These are phyloP conservation scores for Chaetomium sp. DNA, from an alignment of 2,329 filamentous ascomycete genomes.

Conservation along the genomic window DNA sequence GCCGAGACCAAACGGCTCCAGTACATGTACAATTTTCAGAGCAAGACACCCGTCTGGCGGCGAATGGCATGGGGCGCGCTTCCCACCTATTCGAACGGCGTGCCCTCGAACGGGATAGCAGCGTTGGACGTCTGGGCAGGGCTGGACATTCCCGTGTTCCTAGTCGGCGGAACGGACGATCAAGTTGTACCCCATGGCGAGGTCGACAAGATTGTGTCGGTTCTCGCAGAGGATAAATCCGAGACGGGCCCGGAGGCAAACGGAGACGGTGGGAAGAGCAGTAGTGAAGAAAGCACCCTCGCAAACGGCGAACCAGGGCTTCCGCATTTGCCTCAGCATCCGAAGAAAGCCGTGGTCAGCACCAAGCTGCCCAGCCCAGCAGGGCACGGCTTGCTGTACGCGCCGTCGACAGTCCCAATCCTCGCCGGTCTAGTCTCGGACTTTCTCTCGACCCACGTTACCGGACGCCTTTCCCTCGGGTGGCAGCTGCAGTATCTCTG, in stretches of 20 bases:
- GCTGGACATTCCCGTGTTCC: slow-evolving; percentile 71
- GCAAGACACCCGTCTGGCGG: slow-evolving; percentile 77
- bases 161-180: slow-evolving; percentile 79
- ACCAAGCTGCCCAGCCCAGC: slow-evolving; percentile 74
- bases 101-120: slow-evolving; percentile 65
- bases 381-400: slow-evolving; percentile 82
- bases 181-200: slow-evolving; percentile 72
- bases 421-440: slow-evolving; percentile 80
- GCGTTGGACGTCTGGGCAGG: slow-evolving; percentile 71
- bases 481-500: slow-evolving; percentile 92
- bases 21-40: slow-evolving; percentile 78
- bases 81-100: slow-evolving; percentile 58
- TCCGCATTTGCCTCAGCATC: slow-evolving; percentile 52
- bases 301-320: slow-evolving; percentile 35
- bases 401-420: slow-evolving; percentile 71
- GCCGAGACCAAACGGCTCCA: slow-evolving; percentile 68
- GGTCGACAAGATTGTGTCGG: slow-evolving; percentile 64
- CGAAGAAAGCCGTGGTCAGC: slow-evolving; percentile 63
- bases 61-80: slow-evolving; percentile 76
- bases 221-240: slow-evolving; percentile 40
- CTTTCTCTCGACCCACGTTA: slow-evolving; percentile 75
- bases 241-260: slow-evolving; percentile 21
- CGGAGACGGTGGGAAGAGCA: slow-evolving; percentile 36
- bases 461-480: slow-evolving; percentile 74
- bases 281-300: slow-evolving; percentile 7